Conservation (phyloP, 331 rosid genomes). For the Quercus lobata region DNA sequence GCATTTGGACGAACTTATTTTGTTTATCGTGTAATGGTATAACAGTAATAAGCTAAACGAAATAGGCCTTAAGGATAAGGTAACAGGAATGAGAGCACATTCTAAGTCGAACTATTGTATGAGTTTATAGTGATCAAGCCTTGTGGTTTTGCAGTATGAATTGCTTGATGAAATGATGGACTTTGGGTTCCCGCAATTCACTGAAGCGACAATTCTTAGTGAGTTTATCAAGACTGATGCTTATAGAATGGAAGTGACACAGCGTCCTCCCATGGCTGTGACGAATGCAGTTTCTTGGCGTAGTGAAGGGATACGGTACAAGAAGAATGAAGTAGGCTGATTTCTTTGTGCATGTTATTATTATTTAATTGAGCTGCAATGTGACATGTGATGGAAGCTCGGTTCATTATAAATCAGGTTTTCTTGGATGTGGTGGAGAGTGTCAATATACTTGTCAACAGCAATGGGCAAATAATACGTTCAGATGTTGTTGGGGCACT, state of each 20-base stretch:
- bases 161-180: slow-evolving; percentile 98
- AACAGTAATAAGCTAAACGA: no score
- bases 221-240: slow-evolving; percentile 99
- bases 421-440: slow-evolving; percentile 99
- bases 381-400: slow-evolving; percentile 18
- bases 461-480: slow-evolving; percentile 95
- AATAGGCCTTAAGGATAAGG: no score
- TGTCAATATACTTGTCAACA: slow-evolving; percentile 96
- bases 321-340: slow-evolving; percentile 84
- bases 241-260: slow-evolving; percentile 93
- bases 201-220: slow-evolving; percentile 92
- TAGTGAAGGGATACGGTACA: slow-evolving; percentile 92
- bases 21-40: no score
- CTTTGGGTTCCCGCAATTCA: slow-evolving; percentile 96
- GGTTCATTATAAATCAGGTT: slow-evolving; percentile 55
- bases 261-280: slow-evolving; percentile 99
- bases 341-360: not conserved
- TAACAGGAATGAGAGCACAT: no score
- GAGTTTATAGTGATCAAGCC: not conserved
- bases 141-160: slow-evolving; percentile 61
- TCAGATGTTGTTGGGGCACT: slow-evolving; percentile 98
- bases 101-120: no score
- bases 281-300: slow-evolving; percentile 99
- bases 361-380: not conserved
- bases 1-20: no score